Base-by-base conservation (phyloP, 139 green algal species). In the Pseudopediastrum boryanum region DNA sequence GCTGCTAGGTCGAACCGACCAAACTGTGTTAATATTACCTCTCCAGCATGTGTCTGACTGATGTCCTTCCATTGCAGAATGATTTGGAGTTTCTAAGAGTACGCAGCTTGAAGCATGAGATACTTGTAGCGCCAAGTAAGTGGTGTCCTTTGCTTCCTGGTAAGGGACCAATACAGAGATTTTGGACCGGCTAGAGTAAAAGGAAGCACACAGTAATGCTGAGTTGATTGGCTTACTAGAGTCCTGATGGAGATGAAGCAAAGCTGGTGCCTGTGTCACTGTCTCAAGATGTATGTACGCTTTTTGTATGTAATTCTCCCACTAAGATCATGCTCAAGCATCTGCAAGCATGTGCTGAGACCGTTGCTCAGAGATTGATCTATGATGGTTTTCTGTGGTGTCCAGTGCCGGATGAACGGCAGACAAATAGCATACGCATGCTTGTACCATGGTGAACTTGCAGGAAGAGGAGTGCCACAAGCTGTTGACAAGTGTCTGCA, bases 71-170 rank as follows among this genome's bases (percentile, higher is more conserved):
- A 8, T 61, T 77, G 64, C 86, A 93, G 89, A 94, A 96, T 66
- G 89, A 94, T 73, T 52, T 96, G 50, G 83, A 96, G 75, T 96
- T 95, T 35, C 71, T 96, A 29, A 65, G 92, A 0, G 85, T 96
- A 23, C 69, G 91, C 16, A 93, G 89, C 0, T 67, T 83, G 13
- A 90, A 92, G 82, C 87, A 92, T 38, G 92, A 96, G 71, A 89
- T 96, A 62, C 93, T 96, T 86, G 88, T 96, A 0, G 88, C 89
- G 39, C 79, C 91, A 63, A 62, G 85, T 90, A 43, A 83, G 85
- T 73, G 2, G 2, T n/a, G 29, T 35, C 2, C 4, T 29, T 8
- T 4, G 25, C 5, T 29, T 6, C 41, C 13, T 64, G 7, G 31
- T 64, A 38, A 27, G n/a, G 54, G 48, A 16, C 23, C n/a, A 50